Evolutionary conservation across 495 filamentous ascomycete genomes (phyloP), one percentile per base, ranked within the genome.

Genomic region (Astrocystis sublimbata): DNA sequence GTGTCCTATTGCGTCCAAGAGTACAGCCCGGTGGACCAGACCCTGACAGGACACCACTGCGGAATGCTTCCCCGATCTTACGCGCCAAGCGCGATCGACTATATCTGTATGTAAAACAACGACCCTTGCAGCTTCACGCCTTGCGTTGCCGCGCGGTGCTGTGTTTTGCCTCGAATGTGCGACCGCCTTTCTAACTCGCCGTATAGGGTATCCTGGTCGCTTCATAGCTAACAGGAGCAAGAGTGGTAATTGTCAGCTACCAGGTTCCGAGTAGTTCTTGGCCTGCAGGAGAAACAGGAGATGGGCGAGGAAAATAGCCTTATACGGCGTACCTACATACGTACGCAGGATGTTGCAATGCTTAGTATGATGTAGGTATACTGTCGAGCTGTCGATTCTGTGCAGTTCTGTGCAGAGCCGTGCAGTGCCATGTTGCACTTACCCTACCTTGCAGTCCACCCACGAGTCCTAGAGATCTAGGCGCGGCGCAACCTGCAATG

Each of bases 131-230:
- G 40, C 17, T 45, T n/a, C n/a, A n/a, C 7, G 6, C 33, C n/a
- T 54, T n/a, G 46, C 30, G 28, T 49, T 17, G 46, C n/a, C n/a
- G n/a, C n/a, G n/a, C n/a, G n/a, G n/a, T n/a, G n/a, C n/a, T n/a
- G n/a, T n/a, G n/a, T n/a, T n/a, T 6, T n/a, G 15, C 15, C 15
- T n/a, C 15, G 6, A n/a, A 54, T 21, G 51, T 38, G 51, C 36
- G 52, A 23, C 51, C 36, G 36, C 52, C 42, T 30, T n/a, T n/a
- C n/a, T n/a, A n/a, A n/a, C 36, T 56, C 52, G 26, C 52, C 52
- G 52, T 41, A 56, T 56, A 41, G n/a, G n/a, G n/a, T n/a, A n/a
- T 41, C 21, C 36, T 30, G 21, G 31, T 30, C n/a, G 13, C 23
- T 42, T n/a, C n/a, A n/a, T n/a, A n/a, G n/a, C n/a, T n/a, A n/a